Evolutionary conservation across 2,329 filamentous ascomycete species (phyloP), one percentile per base, ranked within the genome.

Genomic region (Thermothelomyces thermophilus): DNA sequence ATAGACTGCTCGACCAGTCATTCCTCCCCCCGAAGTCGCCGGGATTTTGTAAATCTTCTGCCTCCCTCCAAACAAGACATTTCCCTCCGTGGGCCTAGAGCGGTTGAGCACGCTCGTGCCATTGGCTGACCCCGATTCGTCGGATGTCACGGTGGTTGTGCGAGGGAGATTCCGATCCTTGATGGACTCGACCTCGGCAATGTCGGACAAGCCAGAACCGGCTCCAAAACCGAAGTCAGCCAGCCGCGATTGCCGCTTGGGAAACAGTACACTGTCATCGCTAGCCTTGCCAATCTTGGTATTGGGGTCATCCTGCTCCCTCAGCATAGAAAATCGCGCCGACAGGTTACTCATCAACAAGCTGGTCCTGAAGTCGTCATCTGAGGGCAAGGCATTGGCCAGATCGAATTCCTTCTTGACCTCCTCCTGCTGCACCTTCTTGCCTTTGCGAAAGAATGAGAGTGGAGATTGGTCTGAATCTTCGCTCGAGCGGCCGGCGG

Each of bases 11-110:
- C 80, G 83, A 20, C 78, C 86, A 40, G 74, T 71, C 73, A 87
- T 79, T 40, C 74, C 76, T 17, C 73, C 71, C 14, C 61, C 49
- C 2, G 45, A 37, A 9, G 31, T 22, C 3, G 72, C 73, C 0
- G 86, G 76, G 56, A 95, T 87, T 66, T 89, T 90, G 68, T 94
- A 97, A 33, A 97, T 84, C 70, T 97, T 97, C 66, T 97, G 93
- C 39, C 93, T 82, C 14, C 93, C 93, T 50, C 93, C 93, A 68
- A 98, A 98, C 50, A 98, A 69, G 58, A 87, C 86, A 64, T 97
- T 98, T 40, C 91, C 90, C 63, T 97, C 91, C 1, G 80, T 83
- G 0, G 88, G 90, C 59, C 90, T 84, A 7, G 85, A 75, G 45
- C 93, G 79, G 60, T 75, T 84, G 86, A 97, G 91, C n/a, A 97